phyloP scores from a whole-genome alignment of 352 stramenopile genomes.

The Pythium coloratum region DNA sequence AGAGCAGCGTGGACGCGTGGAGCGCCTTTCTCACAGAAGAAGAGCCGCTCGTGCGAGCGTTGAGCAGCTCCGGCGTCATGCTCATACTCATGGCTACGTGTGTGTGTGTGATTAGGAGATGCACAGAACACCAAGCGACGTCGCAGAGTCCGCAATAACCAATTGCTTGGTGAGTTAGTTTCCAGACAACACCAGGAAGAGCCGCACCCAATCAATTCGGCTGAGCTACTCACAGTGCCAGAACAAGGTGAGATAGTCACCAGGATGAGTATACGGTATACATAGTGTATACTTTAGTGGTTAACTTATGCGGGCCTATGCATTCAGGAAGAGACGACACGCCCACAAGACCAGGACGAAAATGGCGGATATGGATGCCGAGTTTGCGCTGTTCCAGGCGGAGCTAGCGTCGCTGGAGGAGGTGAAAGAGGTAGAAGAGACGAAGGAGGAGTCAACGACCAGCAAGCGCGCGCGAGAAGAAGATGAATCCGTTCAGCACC shows the following conservation, averaged over 20 bases:
- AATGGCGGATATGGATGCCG: slow-evolving; percentile 75
- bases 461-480: slow-evolving; percentile 42
- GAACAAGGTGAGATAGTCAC: slow-evolving; percentile 20
- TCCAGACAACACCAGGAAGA: not conserved
- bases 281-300: slow-evolving; percentile 7
- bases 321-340: too few relatives aligned
- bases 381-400: slow-evolving; percentile 82
- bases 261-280: slow-evolving; percentile 3
- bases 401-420: slow-evolving; percentile 78
- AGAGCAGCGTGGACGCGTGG: slow-evolving; percentile 41
- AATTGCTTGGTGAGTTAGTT: not conserved
- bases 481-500: slow-evolving; percentile 15
- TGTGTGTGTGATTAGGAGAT: not conserved
- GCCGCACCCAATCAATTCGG: slow-evolving; percentile 22
- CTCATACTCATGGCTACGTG: slow-evolving; percentile 6
- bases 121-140: slow-evolving; percentile 3
- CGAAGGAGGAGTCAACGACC: not conserved
- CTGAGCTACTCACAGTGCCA: slow-evolving; percentile 17
- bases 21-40: not conserved
- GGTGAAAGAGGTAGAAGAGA: slow-evolving; percentile 40
- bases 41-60: slow-evolving; percentile 27
- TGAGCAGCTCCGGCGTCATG: slow-evolving; percentile 36
- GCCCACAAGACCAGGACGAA: not conserved
- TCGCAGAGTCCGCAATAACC: not conserved
- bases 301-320: slow-evolving; percentile 18